These are phyloP conservation scores for Citrullus colocynthis DNA, from an alignment of 306 rosid genomes.

Conservation along the genomic window DNA sequence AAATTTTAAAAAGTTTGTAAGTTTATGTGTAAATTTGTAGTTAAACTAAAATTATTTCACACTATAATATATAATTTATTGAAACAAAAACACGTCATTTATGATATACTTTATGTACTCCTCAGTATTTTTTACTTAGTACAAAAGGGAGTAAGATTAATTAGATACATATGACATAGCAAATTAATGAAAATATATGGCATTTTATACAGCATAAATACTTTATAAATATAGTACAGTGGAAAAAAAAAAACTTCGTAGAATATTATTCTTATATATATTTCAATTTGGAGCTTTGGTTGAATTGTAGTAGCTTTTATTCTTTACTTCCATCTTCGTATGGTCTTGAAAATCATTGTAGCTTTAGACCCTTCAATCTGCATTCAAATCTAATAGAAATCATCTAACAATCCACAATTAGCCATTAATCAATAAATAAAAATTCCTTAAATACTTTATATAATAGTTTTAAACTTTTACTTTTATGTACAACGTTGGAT, in stretches of 20 bases:
- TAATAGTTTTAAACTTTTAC: no score
- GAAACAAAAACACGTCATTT: no score
- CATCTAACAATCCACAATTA: not conserved
- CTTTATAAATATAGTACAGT: no score
- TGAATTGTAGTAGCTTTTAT: not conserved
- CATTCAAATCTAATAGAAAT: not conserved
- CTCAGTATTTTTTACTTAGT: no score
- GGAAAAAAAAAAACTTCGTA: not conserved
- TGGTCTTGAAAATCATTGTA: slow-evolving; percentile 14
- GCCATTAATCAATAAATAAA: not conserved
- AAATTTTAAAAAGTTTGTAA: no score
- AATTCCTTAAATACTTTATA: not conserved
- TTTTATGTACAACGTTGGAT: no score
- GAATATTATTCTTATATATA: not conserved
- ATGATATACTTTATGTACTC: no score
- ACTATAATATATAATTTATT: no score
- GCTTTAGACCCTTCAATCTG: slow-evolving; percentile 27
- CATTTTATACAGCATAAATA: not conserved
- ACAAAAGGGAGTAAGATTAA: not conserved
- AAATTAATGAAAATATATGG: not conserved
- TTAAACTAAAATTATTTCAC: no score
- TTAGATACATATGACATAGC: not conserved
- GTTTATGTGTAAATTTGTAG: no score
- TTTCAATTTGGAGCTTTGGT: not conserved
- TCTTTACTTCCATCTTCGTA: not conserved